Base-by-base conservation (phyloP, 768 basidiomycete species). In the Coprinopsis sp. region DNA sequence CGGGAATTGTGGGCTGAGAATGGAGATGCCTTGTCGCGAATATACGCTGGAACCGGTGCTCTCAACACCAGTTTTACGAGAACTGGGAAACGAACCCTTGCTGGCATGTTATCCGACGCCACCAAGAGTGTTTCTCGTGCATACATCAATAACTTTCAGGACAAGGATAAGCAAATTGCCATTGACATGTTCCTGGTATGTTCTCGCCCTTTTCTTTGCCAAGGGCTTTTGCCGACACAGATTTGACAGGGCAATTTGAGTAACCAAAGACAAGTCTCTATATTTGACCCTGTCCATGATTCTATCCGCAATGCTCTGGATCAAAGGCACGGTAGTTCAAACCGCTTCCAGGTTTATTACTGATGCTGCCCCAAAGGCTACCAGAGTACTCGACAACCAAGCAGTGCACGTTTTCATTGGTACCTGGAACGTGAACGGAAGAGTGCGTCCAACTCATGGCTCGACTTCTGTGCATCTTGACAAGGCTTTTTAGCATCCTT, bases 61-160 rank as follows among this genome's bases (percentile, higher is more conserved):
- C 68, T 99, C 52, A 99, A 99, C 58, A 98, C 96, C 4, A 92
- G 89, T 56, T 94, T 91, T 62, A 99, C 96, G 0, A 72, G 96
- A 37, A 94, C 80, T 51, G 96, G 96, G 34, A 99, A 96, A 68
- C 78, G 91, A 50, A 97, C 94, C 4, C 66, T 97, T 44, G 94
- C 87, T 39, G 88, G 88, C 37, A 79, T 98, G 33, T 66, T 99
- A 19, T 93, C 91, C 4, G 94, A 99, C 68, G 96, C 95, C 3
- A 95, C 92, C 3, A 99, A 99, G 64, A 94, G 90, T 57, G 87
- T 91, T 25, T 91, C 90, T 3, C 81, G 95, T 50, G 94, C 94
- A 29, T 99, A 97, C 58, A 95, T 97, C 58, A 96, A 94, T 58
- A 97, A 97, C 61, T 96, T 99, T 61, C 88, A 94, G 57, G 96